Base-by-base conservation (phyloP, 1,139 yeast genomes). In the Pneumocystis carinii region DNA sequence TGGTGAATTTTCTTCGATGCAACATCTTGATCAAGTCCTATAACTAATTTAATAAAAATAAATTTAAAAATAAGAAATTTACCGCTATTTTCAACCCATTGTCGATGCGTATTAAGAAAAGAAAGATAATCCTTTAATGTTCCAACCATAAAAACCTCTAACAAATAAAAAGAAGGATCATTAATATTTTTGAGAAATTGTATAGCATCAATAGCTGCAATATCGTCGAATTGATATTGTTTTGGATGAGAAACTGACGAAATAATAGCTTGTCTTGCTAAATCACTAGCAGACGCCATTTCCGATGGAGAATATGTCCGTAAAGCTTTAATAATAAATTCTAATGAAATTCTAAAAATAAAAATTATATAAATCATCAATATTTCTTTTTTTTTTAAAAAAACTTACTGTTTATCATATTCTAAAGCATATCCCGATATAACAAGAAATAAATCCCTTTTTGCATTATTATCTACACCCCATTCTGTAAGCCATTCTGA, bases 401-500 rank as follows among this genome's bases (percentile, higher is more conserved):
- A 17, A 66, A 17, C 48, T 66, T 41, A 41, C 53, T 41, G 29
- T n/a, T 41, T 41, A 15, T 41, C 53, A 19, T 41, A 41, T 17
- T 41, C 69, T 60, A 73, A 66, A 14, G 69, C 67, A n/a, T 65
- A 66, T 63, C 75, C 69, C 63, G 74, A 69, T 61, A 69, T 68
- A 63, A 67, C 59, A 65, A 71, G 73, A 10, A 74, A 66, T 42
- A 69, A 69, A 17, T 65, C 62, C 57, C 68, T 69, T 64, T 71
- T 72, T 53, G 67, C 69, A 15, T 70, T 71, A 55, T 66, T 69
- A 59, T 69, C 67, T 36, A 71, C 69, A 39, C 69, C 67, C 79
- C 79, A 77, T 63, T 72, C 73, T 35, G 67, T 66, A 62, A 75
- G 70, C 79, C 79, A 77, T 62, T 70, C 67, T 37, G 74, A 71